Conservation (phyloP, 1,139 yeast genomes). For the Debaryomyces subglobosus region DNA sequence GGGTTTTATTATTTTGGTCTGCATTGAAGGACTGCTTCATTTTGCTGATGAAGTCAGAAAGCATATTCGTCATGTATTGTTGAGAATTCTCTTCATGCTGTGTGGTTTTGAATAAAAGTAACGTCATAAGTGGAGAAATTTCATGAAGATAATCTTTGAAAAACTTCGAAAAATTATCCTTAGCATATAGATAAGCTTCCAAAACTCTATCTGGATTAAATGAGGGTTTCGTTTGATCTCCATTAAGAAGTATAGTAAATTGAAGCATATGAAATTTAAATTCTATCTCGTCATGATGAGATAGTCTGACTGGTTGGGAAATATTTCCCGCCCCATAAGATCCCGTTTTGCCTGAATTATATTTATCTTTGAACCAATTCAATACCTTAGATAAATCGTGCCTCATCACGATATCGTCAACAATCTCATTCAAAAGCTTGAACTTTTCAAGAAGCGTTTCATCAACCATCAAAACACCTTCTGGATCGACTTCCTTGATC, state of each 20-base stretch:
- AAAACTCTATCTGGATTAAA: slow-evolving; percentile 30
- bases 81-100: slow-evolving; percentile 19
- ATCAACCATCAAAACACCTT: slow-evolving; percentile 24
- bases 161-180: slow-evolving; percentile 52
- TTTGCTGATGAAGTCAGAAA: slow-evolving; percentile 27
- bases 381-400: slow-evolving; percentile 41
- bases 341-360: slow-evolving; percentile 16
- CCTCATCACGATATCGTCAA: slow-evolving; percentile 34
- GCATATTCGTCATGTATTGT: slow-evolving; percentile 22
- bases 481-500: slow-evolving; percentile 25
- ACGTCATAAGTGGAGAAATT: slow-evolving; percentile 57
- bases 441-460: slow-evolving; percentile 30
- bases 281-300: slow-evolving; percentile 39
- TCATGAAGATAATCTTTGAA: slow-evolving; percentile 40
- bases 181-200: slow-evolving; percentile 60
- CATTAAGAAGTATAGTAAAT: slow-evolving; percentile 48
- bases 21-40: slow-evolving; percentile 29
- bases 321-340: background rate
- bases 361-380: slow-evolving; percentile 37
- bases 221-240: slow-evolving; percentile 14
- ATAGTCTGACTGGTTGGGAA: background rate
- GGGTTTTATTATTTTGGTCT: slow-evolving; percentile 21
- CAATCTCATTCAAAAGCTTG: slow-evolving; percentile 35
- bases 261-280: slow-evolving; percentile 67
- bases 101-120: slow-evolving; percentile 40